Conservation (phyloP, 768 basidiomycete species). For the Russula virescens region DNA sequence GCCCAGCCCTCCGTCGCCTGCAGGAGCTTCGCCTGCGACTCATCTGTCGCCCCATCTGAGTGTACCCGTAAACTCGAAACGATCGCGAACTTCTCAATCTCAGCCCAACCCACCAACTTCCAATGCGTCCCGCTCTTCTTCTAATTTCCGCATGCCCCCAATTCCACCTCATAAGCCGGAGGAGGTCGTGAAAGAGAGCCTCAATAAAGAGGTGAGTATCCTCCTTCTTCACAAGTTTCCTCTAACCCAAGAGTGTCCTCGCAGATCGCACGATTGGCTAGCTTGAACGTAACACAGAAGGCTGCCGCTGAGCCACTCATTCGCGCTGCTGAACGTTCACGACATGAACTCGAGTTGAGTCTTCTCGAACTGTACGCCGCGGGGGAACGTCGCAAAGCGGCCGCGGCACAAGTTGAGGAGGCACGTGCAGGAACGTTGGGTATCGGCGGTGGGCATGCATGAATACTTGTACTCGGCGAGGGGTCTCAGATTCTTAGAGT, state of each 20-base stretch:
- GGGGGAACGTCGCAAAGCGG: slow-evolving; percentile 51
- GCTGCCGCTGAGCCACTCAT: slow-evolving; percentile 10
- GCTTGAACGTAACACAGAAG: slow-evolving; percentile 19
- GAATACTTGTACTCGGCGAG: background rate
- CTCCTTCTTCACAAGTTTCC: background rate
- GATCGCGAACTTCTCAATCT: slow-evolving; percentile 7
- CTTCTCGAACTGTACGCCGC: slow-evolving; percentile 55
- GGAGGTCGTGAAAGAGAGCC: slow-evolving; percentile 18
- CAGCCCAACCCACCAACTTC: background rate
- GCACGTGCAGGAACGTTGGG: slow-evolving; percentile 59
- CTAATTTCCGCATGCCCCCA: slow-evolving; percentile 14
- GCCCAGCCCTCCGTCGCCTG: slow-evolving; percentile 12
- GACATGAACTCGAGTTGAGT: slow-evolving; percentile 57
- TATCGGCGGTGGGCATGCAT: slow-evolving; percentile 10
- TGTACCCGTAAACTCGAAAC: slow-evolving; percentile 6
- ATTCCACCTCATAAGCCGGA: slow-evolving; percentile 13
- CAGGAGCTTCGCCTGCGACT: background rate
- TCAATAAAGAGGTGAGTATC: slow-evolving; percentile 13
- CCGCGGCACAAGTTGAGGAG: slow-evolving; percentile 54
- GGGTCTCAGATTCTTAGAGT: slow-evolving; percentile 10
- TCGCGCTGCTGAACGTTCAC: slow-evolving; percentile 32
- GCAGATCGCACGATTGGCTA: slow-evolving; percentile 17
- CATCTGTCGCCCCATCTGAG: background rate
- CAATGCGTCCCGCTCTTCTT: slow-evolving; percentile 6
- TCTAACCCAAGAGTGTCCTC: background rate